Percentiles rank a stretch among this genome's conserved stretches.
Evolutionary conservation across 73 alveolate species (phyloP).

Genomic region (Effrenium voratum): DNA sequence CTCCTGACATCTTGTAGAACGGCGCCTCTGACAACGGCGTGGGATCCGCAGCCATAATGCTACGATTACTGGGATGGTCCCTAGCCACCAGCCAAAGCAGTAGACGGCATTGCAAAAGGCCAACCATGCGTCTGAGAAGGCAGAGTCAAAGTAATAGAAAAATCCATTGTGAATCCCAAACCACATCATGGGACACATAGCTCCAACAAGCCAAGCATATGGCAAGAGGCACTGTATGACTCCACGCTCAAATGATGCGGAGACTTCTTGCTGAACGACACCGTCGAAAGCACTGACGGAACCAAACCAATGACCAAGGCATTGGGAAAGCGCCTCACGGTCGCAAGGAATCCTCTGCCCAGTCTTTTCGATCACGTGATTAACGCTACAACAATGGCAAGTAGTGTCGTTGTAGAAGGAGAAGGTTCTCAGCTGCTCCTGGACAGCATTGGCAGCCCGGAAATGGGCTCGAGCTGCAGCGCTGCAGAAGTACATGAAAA

Average conservation of each 20-base stretch:
- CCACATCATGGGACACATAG: background rate
- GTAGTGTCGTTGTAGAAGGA: background rate
- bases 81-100: background rate
- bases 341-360: background rate
- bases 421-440: background rate
- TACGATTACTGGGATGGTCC: background rate
- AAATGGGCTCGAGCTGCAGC: constrained; percentile 5
- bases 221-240: background rate
- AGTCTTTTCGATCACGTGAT: background rate
- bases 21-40: background rate
- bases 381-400: background rate
- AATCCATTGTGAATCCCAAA: background rate
- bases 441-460: background rate
- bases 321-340: background rate
- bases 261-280: background rate
- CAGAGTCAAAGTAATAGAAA: background rate
- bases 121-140: background rate
- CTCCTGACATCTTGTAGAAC: background rate
- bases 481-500: background rate
- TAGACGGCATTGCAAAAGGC: background rate
- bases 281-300: background rate
- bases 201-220: background rate
- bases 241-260: background rate
- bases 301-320: background rate
- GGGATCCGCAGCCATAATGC: background rate